Base-by-base conservation (phyloP, 176 grass and related monocot species). In the Leersia perrieri region DNA sequence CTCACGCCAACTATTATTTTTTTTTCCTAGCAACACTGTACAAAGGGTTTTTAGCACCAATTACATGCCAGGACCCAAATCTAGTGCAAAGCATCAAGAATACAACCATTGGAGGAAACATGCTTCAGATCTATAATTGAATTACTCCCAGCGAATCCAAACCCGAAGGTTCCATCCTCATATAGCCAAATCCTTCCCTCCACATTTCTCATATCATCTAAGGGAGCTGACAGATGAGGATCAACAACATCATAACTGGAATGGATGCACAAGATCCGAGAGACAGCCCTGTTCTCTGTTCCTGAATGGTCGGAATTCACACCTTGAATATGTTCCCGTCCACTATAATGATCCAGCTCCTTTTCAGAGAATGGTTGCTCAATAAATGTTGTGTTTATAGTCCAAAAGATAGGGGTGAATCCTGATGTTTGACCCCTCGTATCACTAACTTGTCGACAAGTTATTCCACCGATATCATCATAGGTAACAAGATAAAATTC, bases 151-250 rank as follows among this genome's bases (percentile, higher is more conserved):
- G 81, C 49, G 80, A 99, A 99, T 34, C 92, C 90, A 65, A 99
- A 99, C 33, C 96, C 96, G 16, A 99, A 99, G 49, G 86, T 95
- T 71, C 92, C 88, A 82, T 99, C 90, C 30, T 99, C 84, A 47
- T 99, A 95, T 76, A 91, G 72, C 96, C 96, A 99, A 62, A 99
- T 90, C 74, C 96, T 89, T 58, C 96, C 96, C 63, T 88, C 88
- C 34, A 88, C 68, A 82, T 88, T 91, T 84, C 90, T 91, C 4
- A 14, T 80, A 86, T 93, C 84, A 68, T 88, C 66, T 0, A 78
- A 78, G 69, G 75, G 73, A 72, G 33, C 81, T 2, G 32, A 68
- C 11, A 86, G 47, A 80, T 83, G 72, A 82, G 76, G 84, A 76
- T 95, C 79, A 68, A 91, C 84, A 53, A 99, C 75, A 60, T 93